A percentile compares a stretch with the other conserved stretches of the same genome.
Evolutionary conservation across 2,329 filamentous ascomycete species (phyloP).

Genomic region (Didymella keratinophila): DNA sequence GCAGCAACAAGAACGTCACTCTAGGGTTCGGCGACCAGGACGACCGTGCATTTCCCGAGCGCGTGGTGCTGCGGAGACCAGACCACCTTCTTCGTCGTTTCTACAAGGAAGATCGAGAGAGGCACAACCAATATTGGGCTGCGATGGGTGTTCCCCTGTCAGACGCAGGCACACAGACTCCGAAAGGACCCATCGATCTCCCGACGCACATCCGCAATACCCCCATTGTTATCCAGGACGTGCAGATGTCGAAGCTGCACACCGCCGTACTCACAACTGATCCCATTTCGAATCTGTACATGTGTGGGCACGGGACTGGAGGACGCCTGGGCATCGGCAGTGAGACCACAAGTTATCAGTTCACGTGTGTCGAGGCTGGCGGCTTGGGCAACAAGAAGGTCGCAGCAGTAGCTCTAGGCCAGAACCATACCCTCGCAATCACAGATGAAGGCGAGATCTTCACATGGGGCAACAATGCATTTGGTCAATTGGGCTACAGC

Average conservation of each 20-base stretch:
- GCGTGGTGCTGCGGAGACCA: constrained; percentile 77
- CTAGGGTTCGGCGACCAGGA: constrained; percentile 95
- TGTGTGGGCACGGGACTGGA: constrained; percentile 90
- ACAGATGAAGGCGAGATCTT: constrained; percentile 88
- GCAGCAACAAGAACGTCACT: constrained; percentile 94
- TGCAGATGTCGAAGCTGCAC: constrained; percentile 89
- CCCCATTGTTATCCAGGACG: constrained; percentile 79
- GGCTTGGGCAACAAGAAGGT: constrained; percentile 77
- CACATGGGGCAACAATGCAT: constrained; percentile 91
- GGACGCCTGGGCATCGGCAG: constrained; percentile 89
- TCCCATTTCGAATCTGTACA: constrained; percentile 86
- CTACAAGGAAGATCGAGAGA: constrained; percentile 70
- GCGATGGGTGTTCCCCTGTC: constrained; percentile 44
- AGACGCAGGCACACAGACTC: constrained; percentile 36
- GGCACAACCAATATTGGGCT: constrained; percentile 51
- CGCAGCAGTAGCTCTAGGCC: constrained; percentile 80
- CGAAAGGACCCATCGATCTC: constrained; percentile 62
- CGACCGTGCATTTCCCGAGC: constrained; percentile 91
- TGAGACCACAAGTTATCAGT: constrained; percentile 87
- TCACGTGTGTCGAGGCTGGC: constrained; percentile 80
- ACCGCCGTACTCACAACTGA: constrained; percentile 89
- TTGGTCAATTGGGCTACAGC: constrained; percentile 84
- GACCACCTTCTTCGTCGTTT: constrained; percentile 78
- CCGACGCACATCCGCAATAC: constrained; percentile 76
- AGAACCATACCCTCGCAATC: constrained; percentile 88